Base-by-base conservation (phyloP, 495 filamentous ascomycete species). In the Tricharina praecox region DNA sequence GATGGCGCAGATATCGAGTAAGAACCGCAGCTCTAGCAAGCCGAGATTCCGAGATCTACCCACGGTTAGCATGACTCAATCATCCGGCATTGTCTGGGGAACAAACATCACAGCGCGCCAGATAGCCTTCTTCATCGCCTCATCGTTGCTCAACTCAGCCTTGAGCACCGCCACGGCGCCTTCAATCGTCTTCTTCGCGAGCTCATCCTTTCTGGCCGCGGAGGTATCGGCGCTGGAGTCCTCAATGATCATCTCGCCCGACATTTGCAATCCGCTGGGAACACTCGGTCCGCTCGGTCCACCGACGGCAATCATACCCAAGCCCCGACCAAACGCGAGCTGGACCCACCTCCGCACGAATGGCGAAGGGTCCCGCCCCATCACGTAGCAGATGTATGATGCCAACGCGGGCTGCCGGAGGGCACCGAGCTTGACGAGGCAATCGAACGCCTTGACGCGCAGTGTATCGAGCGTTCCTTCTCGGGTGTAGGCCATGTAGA, bases 221-320 rank as follows among this genome's bases (percentile, higher is more conserved):
- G 79, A 78, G 16, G 75, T 69, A 16, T 62, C 62, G 16, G 66
- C 68, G 4, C 74, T 74, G 52, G 82, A 79, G 55, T 81, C 74
- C 51, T 93, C 85, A 45, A 96, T 76, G 37, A 93, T 77, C 51
- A 97, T 66, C n/a, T 72, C 77, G 41, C 72, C 74, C n/a, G 67
- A 66, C 11, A 69, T 59, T 30, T 52, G 47, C 23, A 49, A 26
- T 7, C 49, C 51, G 21, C 59, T 54, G 3, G 52, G 50, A 48
- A 62, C 59, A 9, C 50, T 41, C 23, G 60, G 60, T 15, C 52
- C 43, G 47, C 64, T 66, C 7, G 61, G 56, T 41, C 82, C 77
- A 23, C 83, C 85, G 38, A 92, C 73, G 3, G 88, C 88, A 45
- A 94, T 72, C 46, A 76, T 71, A 2, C 83, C 92, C 25, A 99